Percentiles rank a stretch among this genome's conserved stretches.
These are phyloP conservation scores for Magnolia changhungtana DNA, from an alignment of 164 flowering plant genomes.

Conservation along the genomic window DNA sequence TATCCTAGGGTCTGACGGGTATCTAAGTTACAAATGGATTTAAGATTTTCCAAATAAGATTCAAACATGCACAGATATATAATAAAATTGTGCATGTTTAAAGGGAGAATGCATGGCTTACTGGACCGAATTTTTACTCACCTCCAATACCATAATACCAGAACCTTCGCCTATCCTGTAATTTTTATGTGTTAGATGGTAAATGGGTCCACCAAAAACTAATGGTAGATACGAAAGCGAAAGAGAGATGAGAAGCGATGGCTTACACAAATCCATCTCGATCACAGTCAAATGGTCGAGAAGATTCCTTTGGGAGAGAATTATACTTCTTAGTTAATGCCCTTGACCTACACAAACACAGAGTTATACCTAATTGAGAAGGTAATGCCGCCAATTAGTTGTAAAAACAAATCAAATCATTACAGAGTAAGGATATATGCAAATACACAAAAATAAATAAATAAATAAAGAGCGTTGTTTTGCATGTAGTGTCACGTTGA, in stretches of 20 bases:
- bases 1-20: no score
- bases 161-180: slow-evolving; percentile 94
- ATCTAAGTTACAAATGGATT: no score
- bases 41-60: neutral
- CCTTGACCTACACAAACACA: slow-evolving; percentile 37
- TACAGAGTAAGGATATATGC: no score
- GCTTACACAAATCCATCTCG: slow-evolving; percentile 98
- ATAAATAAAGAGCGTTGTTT: no score
- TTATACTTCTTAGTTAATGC: slow-evolving; percentile 89
- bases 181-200: slow-evolving; percentile 14
- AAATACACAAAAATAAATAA: no score
- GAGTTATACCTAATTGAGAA: neutral
- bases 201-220: slow-evolving; percentile 1
- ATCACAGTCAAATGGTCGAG: slow-evolving; percentile 88
- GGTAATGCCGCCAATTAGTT: neutral
- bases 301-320: slow-evolving; percentile 67
- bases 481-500: no score
- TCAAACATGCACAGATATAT: neutral
- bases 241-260: neutral
- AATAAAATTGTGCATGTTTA: neutral
- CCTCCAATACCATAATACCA: slow-evolving; percentile 92
- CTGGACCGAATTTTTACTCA: slow-evolving; percentile 26
- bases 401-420: neutral
- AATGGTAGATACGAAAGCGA: neutral
- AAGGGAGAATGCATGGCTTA: neutral